Evolutionary conservation across 371 early-diverging fungal genomes (phyloP).

Genomic region (Saksenaea vasiformis): DNA sequence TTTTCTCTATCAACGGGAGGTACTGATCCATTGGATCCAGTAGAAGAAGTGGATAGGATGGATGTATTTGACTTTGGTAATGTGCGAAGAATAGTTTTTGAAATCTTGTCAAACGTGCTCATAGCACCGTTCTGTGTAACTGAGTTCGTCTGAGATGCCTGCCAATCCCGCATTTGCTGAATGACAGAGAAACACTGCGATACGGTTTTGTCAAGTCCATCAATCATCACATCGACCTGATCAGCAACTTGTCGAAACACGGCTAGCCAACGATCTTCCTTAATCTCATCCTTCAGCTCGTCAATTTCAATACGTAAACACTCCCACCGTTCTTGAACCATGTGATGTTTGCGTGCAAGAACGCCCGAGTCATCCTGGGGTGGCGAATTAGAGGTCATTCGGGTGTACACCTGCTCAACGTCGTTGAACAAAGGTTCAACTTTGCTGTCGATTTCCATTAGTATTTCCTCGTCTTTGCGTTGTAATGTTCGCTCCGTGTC

Average conservation of each 20-base stretch:
- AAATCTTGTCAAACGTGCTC: slow-evolving; percentile 1
- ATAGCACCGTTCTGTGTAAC: neutral
- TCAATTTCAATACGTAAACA: slow-evolving; percentile 43
- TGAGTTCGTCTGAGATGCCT: slow-evolving; percentile 9
- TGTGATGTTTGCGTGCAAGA: slow-evolving; percentile 38
- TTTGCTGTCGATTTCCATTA: slow-evolving; percentile 55
- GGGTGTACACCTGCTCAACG: slow-evolving; percentile 57
- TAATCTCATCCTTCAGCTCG: slow-evolving; percentile 56
- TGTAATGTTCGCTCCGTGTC: neutral
- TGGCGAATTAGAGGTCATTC: slow-evolving; percentile 37
- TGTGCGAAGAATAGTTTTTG: slow-evolving; percentile 19
- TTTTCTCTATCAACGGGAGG: slow-evolving; percentile 48
- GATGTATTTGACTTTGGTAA: slow-evolving; percentile 20
- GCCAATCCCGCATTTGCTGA: slow-evolving; percentile 40
- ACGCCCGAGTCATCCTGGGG: slow-evolving; percentile 37
- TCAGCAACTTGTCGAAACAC: slow-evolving; percentile 61
- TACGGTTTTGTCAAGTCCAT: slow-evolving; percentile 58
- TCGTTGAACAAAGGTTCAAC: slow-evolving; percentile 54
- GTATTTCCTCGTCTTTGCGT: slow-evolving; percentile 41
- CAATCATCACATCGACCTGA: slow-evolving; percentile 64
- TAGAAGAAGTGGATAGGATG: slow-evolving; percentile 19
- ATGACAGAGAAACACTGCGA: slow-evolving; percentile 56
- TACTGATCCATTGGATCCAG: slow-evolving; percentile 12
- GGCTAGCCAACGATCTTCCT: slow-evolving; percentile 62
- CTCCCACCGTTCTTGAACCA: slow-evolving; percentile 53